A percentile compares a stretch with the other conserved stretches of the same genome.
These are phyloP conservation scores for Lentinula lateritia DNA, from an alignment of 768 basidiomycete genomes.

Conservation along the genomic window DNA sequence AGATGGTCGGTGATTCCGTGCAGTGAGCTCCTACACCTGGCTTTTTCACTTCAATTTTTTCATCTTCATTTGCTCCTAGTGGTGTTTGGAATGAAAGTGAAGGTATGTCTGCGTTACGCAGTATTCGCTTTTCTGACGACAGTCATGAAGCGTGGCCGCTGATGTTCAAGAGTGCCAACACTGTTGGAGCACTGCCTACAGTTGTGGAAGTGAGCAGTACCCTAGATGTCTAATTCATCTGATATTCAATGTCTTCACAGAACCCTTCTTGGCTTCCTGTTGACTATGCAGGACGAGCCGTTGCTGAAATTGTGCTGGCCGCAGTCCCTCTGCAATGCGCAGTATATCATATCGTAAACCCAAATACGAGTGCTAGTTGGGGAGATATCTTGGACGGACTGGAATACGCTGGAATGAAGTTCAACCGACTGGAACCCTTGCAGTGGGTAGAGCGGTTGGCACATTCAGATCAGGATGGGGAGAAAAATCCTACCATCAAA, in stretches of 20 bases:
- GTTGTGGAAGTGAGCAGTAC: slow-evolving; percentile 21
- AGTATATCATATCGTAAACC: slow-evolving; percentile 35
- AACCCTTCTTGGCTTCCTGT: slow-evolving; percentile 48
- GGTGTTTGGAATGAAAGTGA: slow-evolving; percentile 54
- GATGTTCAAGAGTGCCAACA: slow-evolving; percentile 39
- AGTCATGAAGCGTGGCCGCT: slow-evolving; percentile 26
- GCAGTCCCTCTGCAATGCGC: slow-evolving; percentile 8
- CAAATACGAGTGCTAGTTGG: slow-evolving; percentile 28
- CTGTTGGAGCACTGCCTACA: slow-evolving; percentile 28
- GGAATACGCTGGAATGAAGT: slow-evolving; percentile 28
- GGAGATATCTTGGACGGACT: slow-evolving; percentile 33
- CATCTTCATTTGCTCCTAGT: slow-evolving; percentile 9
- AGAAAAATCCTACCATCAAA: slow-evolving; percentile 37
- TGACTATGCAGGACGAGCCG: slow-evolving; percentile 41
- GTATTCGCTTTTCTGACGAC: neutral
- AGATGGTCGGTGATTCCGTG: slow-evolving; percentile 47
- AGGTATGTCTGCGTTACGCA: slow-evolving; percentile 11
- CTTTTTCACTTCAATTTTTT: neutral
- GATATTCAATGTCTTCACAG: slow-evolving; percentile 11
- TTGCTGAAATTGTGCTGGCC: slow-evolving; percentile 34
- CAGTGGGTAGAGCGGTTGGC: slow-evolving; percentile 33
- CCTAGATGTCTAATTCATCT: neutral
- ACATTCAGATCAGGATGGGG: slow-evolving; percentile 28
- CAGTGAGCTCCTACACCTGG: slow-evolving; percentile 14
- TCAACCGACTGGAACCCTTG: slow-evolving; percentile 27